A percentile compares a stretch with the other conserved stretches of the same genome.
Conservation (phyloP, 2,329 filamentous ascomycete genomes). For the Ceratocystis smalleyi region DNA sequence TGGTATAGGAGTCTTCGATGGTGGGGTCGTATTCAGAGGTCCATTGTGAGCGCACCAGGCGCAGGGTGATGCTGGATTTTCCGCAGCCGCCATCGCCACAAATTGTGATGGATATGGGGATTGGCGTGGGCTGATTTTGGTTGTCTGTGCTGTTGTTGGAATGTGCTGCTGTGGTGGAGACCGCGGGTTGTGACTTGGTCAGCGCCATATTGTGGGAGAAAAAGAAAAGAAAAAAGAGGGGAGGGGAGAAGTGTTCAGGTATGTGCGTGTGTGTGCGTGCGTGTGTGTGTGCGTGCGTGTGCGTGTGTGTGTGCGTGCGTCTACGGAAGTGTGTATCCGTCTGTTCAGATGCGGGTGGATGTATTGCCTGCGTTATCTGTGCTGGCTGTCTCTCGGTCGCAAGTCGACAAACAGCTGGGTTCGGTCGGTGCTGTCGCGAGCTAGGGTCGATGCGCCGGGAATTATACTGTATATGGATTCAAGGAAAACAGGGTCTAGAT, state of each 20-base stretch:
- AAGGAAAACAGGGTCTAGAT: too few relatives aligned
- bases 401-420: background rate
- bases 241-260: background rate
- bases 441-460: too few relatives aligned
- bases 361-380: background rate
- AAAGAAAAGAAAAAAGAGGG: background rate
- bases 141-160: background rate
- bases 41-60: slow-evolving; percentile 69
- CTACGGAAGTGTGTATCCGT: background rate
- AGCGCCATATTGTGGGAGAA: slow-evolving; percentile 20
- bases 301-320: background rate
- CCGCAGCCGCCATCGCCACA: slow-evolving; percentile 75
- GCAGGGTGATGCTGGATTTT: slow-evolving; percentile 72
- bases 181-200: background rate
- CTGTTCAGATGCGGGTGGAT: background rate
- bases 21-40: slow-evolving; percentile 70
- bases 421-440: too few relatives aligned
- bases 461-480: too few relatives aligned
- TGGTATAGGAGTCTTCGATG: slow-evolving; percentile 71
- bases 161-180: background rate
- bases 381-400: background rate
- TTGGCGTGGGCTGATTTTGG: slow-evolving; percentile 23
- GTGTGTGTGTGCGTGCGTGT: background rate
- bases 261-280: background rate
- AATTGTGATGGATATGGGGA: slow-evolving; percentile 60